A percentile compares a stretch with the other conserved stretches of the same genome.
These are phyloP conservation scores for Aurantiochytrium sp. DNA, from an alignment of 108 stramenopile genomes.

Conservation along the genomic window DNA sequence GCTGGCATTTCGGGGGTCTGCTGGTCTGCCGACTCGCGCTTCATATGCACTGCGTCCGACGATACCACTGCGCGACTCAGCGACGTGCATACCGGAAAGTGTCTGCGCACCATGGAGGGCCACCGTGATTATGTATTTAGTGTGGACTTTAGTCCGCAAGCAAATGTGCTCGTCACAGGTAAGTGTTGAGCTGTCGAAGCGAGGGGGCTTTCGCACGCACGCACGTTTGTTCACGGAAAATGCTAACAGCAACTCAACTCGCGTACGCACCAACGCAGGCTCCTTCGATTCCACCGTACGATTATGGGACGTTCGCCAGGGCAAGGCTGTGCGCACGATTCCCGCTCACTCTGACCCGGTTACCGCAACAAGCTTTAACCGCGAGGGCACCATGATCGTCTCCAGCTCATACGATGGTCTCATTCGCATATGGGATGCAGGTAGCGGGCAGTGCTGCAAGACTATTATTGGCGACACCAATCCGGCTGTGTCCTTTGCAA, in stretches of 20 bases:
- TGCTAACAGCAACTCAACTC: no score
- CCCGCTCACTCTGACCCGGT: slow-evolving; percentile 92
- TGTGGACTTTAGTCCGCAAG: slow-evolving; percentile 39
- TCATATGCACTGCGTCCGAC: slow-evolving; percentile 32
- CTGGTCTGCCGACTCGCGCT: not conserved
- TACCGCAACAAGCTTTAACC: slow-evolving; percentile 74
- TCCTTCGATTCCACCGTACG: slow-evolving; percentile 87
- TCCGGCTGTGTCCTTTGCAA: slow-evolving; percentile 26
- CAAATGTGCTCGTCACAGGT: slow-evolving; percentile 3
- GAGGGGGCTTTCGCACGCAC: not conserved
- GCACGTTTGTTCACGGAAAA: not conserved
- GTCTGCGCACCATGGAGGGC: slow-evolving; percentile 53
- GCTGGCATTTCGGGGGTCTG: not conserved
- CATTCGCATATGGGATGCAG: slow-evolving; percentile 83
- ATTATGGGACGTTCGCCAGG: slow-evolving; percentile 83
- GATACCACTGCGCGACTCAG: slow-evolving; percentile 59
- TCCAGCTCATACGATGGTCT: slow-evolving; percentile 81
- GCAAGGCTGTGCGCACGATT: slow-evolving; percentile 76
- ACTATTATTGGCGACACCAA: slow-evolving; percentile 82
- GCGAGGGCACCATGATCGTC: slow-evolving; percentile 73
- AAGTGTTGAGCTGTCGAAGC: not conserved
- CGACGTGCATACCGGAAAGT: slow-evolving; percentile 61
- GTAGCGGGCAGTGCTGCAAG: slow-evolving; percentile 82
- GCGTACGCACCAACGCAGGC: slow-evolving; percentile 32
- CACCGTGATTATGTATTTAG: slow-evolving; percentile 59